These are phyloP conservation scores for Coemansia sp. DNA, from an alignment of 192 early-diverging fungal species.

Conservation along the genomic window DNA sequence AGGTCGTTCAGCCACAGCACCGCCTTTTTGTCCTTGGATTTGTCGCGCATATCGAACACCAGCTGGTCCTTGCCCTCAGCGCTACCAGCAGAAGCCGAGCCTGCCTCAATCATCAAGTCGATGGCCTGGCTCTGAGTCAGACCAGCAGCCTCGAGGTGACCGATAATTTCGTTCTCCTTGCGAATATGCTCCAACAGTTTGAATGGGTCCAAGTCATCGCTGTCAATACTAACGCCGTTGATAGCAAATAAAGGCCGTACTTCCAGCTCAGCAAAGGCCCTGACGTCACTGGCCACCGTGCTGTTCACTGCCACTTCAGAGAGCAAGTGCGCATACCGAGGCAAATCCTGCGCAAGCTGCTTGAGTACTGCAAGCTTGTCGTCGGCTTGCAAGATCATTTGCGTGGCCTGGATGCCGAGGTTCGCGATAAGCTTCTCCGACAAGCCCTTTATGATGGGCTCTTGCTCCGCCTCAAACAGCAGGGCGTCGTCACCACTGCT, in stretches of 20 bases:
- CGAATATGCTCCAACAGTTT: conserved; percentile 62
- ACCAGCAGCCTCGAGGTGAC: conserved; percentile 52
- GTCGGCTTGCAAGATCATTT: conserved; percentile 65
- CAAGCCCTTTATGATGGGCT: conserved; percentile 84
- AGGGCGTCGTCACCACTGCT: conserved; percentile 73
- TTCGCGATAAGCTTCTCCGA: conserved; percentile 52
- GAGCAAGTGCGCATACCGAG: conserved; percentile 82
- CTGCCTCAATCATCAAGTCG: conserved; percentile 22
- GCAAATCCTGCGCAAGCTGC: conserved; percentile 80
- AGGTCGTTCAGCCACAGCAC: conserved; percentile 93
- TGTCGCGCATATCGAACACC: conserved; percentile 80
- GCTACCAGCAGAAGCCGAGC: neutral
- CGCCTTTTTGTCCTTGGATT: conserved; percentile 46
- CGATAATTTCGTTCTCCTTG: conserved; percentile 58
- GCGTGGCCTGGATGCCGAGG: conserved; percentile 72
- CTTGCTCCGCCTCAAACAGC: conserved; percentile 86
- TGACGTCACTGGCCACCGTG: conserved; percentile 50
- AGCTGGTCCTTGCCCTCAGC: conserved; percentile 21
- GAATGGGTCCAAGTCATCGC: conserved; percentile 65
- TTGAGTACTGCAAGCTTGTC: conserved; percentile 67
- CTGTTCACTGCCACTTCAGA: conserved; percentile 57
- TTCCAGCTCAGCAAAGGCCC: conserved; percentile 20
- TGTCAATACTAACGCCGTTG: conserved; percentile 65
- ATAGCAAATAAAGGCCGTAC: conserved; percentile 56
- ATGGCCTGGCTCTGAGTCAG: conserved; percentile 32